Percentiles rank a stretch among this genome's conserved stretches.
Evolutionary conservation across 2,329 filamentous ascomycete species (phyloP).

Genomic region (Didymella sp.): DNA sequence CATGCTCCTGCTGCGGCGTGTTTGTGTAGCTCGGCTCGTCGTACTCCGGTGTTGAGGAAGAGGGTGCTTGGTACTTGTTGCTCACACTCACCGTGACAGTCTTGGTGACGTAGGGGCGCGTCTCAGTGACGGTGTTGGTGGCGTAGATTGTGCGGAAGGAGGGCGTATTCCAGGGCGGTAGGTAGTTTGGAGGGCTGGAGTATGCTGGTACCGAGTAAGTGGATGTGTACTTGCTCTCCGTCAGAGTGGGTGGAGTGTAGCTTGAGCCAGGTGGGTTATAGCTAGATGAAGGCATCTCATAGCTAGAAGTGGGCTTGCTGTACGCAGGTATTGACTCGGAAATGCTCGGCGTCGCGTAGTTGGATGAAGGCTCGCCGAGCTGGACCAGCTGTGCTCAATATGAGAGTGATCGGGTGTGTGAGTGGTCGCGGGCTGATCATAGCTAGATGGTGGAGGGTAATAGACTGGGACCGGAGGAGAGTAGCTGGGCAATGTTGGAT

Average conservation of each 20-base stretch:
- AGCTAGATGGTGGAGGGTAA: not conserved
- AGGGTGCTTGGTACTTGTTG: not conserved
- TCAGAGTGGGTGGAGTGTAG: not conserved
- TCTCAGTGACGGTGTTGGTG: not conserved
- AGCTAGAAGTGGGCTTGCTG: not conserved
- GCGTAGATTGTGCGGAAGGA: slow-evolving; percentile 1
- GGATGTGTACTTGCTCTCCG: not conserved
- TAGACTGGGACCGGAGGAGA: not conserved
- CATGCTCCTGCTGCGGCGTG: not conserved
- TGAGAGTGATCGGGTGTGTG: not conserved
- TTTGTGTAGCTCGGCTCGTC: not conserved
- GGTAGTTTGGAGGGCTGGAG: not conserved
- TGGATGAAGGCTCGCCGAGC: not conserved
- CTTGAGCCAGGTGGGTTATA: not conserved
- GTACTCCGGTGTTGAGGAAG: not conserved
- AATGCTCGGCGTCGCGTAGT: not conserved
- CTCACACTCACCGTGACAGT: not conserved
- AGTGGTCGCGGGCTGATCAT: not conserved
- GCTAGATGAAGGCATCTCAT: not conserved
- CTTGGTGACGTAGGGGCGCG: not conserved
- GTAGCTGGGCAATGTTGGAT: not conserved
- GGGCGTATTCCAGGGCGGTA: not conserved
- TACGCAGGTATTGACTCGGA: not conserved
- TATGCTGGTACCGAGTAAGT: not conserved
- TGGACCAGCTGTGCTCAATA: slow-evolving; percentile 1